Evolutionary conservation across 331 rosid species (phyloP).

Genomic region (Malus hybrid): DNA sequence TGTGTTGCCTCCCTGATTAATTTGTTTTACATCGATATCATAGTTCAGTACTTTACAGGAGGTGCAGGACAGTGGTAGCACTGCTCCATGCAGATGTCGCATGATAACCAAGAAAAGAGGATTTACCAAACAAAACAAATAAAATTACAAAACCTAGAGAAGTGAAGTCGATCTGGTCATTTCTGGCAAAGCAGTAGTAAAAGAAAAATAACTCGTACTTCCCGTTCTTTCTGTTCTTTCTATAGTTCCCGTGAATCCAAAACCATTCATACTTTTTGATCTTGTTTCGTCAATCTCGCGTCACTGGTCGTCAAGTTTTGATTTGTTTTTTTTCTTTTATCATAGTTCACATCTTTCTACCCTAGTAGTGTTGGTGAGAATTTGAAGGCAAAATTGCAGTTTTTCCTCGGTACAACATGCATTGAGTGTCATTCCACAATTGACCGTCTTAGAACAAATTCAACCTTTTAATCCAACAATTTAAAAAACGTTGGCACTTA

Average conservation of each 20-base stretch:
- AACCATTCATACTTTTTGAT: not conserved
- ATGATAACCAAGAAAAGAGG: not conserved
- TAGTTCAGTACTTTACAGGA: not conserved
- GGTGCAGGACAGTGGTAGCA: not conserved
- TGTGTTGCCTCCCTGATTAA: not conserved
- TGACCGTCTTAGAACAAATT: not conserved
- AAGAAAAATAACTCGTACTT: not conserved
- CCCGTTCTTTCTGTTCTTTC: too few species aligned
- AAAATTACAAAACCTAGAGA: not conserved
- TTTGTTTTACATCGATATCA: not conserved
- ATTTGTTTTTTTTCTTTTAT: not conserved
- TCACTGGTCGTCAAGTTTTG: not conserved
- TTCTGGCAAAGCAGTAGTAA: not conserved
- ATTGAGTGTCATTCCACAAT: not conserved
- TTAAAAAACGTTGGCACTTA: not conserved
- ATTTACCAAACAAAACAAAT: not conserved
- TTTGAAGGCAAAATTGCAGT: not conserved
- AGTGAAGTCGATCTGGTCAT: not conserved
- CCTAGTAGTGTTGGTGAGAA: not conserved
- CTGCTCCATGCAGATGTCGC: slow-evolving; percentile 1
- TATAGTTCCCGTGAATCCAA: not conserved
- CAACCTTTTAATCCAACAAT: not conserved
- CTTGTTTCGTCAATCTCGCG: not conserved
- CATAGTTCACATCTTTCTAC: not conserved
- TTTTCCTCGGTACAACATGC: too few species aligned